Conservation (phyloP, 2,329 filamentous ascomycete species). For the Trichophyton rubrum region DNA sequence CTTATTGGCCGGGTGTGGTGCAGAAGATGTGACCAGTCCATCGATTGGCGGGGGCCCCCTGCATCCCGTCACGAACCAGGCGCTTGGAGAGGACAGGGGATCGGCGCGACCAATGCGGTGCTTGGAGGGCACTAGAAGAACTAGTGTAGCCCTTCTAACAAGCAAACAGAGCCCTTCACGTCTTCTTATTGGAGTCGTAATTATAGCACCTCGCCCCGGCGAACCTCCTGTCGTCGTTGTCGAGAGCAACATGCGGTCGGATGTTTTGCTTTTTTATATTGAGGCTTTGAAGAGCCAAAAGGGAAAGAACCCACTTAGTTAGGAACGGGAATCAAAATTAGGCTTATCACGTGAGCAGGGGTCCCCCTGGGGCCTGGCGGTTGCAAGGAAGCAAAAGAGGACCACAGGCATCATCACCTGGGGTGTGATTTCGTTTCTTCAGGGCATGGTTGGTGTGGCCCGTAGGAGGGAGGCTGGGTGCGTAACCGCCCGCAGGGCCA, state of each 20-base stretch:
- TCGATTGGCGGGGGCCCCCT: conserved; percentile 2
- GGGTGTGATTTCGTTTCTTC: neutral
- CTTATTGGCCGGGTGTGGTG: neutral
- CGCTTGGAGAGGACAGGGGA: conserved; percentile 2
- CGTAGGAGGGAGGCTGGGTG: neutral
- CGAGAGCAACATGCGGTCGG: neutral
- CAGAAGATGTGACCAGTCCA: conserved; percentile 5
- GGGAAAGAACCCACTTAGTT: neutral
- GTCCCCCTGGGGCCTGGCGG: neutral
- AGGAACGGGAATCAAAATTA: neutral
- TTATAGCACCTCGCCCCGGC: neutral
- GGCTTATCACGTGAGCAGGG: neutral
- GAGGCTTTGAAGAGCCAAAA: neutral
- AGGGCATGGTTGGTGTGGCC: neutral
- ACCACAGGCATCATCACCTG: too few relatives aligned
- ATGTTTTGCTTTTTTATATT: neutral
- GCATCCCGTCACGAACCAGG: conserved; percentile 1
- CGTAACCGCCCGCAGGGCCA: neutral
- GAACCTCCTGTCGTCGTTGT: neutral
- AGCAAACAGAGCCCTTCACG: neutral
- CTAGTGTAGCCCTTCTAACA: neutral
- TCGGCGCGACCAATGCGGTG: conserved; percentile 3
- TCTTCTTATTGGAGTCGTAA: neutral
- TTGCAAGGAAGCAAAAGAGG: neutral
- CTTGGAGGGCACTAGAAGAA: neutral